Evolutionary conservation across 2,329 filamentous ascomycete species (phyloP).

Genomic region (Zymoseptoria ardabiliae): DNA sequence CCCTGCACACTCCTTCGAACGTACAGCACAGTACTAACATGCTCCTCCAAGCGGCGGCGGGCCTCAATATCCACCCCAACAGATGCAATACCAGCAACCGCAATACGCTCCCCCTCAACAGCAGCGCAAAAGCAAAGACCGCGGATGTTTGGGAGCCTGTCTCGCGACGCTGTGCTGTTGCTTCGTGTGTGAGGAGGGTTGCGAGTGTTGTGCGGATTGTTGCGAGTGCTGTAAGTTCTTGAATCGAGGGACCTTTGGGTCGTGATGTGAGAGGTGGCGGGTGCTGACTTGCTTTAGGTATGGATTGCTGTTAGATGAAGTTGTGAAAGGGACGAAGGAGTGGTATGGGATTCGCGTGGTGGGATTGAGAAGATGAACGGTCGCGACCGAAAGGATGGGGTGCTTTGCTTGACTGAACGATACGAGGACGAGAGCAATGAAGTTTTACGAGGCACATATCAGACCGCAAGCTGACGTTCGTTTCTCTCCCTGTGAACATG

Average conservation of each 20-base stretch:
- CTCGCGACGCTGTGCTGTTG: constrained; percentile 55
- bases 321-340: neutral
- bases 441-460: neutral
- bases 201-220: constrained; percentile 58
- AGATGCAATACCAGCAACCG: constrained; percentile 38
- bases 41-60: constrained; percentile 8
- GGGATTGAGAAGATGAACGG: neutral
- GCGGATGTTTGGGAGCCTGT: constrained; percentile 47
- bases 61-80: constrained; percentile 19
- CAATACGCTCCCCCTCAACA: constrained; percentile 21
- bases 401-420: neutral
- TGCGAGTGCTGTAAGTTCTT: constrained; percentile 42
- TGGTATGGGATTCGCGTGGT: neutral
- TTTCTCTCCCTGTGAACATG: constrained; percentile 12
- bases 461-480: neutral
- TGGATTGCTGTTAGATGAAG: constrained; percentile 11
- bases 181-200: constrained; percentile 57
- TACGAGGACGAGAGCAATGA: neutral
- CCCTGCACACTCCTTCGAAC: neutral
- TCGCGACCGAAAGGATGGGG: neutral
- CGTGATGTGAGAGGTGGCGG: neutral
- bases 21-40: constrained; percentile 2
- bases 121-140: constrained; percentile 39
- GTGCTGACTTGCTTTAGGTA: neutral
- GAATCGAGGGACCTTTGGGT: neutral